Conservation (phyloP, 495 filamentous ascomycete genomes). For the Evernia prunastri region DNA sequence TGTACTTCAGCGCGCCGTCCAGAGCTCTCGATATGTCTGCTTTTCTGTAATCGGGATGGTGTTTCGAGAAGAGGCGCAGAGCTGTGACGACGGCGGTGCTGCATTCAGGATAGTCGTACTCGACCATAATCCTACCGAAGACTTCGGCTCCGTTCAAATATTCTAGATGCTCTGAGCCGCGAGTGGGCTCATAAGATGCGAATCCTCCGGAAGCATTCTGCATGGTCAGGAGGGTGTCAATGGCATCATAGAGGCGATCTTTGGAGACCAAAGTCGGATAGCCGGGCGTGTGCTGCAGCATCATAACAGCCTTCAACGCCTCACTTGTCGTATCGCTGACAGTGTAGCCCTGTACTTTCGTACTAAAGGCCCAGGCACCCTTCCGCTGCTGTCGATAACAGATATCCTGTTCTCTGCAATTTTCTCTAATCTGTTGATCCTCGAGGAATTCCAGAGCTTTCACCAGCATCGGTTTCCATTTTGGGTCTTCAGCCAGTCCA, state of each 20-base stretch:
- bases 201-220: slow-evolving; percentile 87
- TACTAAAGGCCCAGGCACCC: slow-evolving; percentile 94
- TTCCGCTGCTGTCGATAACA: slow-evolving; percentile 91
- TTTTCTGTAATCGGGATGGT: slow-evolving; percentile 71
- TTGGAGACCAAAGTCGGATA: slow-evolving; percentile 71
- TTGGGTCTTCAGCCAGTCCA: slow-evolving; percentile 67
- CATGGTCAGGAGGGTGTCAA: slow-evolving; percentile 86
- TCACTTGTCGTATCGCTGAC: slow-evolving; percentile 93
- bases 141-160: slow-evolving; percentile 91
- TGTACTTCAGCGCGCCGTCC: slow-evolving; percentile 64
- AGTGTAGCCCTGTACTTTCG: slow-evolving; percentile 83
- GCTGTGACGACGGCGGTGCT: slow-evolving; percentile 93
- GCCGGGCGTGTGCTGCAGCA: slow-evolving; percentile 71
- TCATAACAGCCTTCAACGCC: slow-evolving; percentile 76
- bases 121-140: slow-evolving; percentile 95
- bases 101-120: slow-evolving; percentile 96
- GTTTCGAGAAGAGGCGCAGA: slow-evolving; percentile 67
- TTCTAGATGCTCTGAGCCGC: slow-evolving; percentile 72
- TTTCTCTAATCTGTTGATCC: slow-evolving; percentile 81
- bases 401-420: slow-evolving; percentile 66
- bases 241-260: slow-evolving; percentile 72
- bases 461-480: slow-evolving; percentile 75
- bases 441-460: slow-evolving; percentile 85
- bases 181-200: slow-evolving; percentile 78
- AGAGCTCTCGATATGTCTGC: slow-evolving; percentile 70